Evolutionary conservation across 768 basidiomycete genomes (phyloP), one percentile per base, ranked within the genome.

Genomic region (Rhizopogon rudus): DNA sequence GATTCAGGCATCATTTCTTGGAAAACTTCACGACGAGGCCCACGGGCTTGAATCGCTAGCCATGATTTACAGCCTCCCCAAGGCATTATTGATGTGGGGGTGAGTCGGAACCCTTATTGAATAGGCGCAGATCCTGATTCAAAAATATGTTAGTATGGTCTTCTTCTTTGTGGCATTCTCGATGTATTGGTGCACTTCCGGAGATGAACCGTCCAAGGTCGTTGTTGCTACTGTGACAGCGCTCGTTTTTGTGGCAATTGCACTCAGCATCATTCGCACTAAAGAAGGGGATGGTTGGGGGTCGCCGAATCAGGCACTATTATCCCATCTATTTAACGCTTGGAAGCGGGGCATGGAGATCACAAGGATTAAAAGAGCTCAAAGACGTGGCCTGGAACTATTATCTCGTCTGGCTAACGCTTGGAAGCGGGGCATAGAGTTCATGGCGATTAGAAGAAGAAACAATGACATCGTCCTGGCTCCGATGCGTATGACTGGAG

Each of bases 51-150:
- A 83, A 60, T 75, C 65, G 0, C 71, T 83, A 3, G 79, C 81
- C n/a, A 69, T 83, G 14, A 60, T 81, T 54, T 82, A 81, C 56
- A 77, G 78, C 54, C 59, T 84, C 12, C 82, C 83, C 0, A 79
- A 80, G 53, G 78, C 80, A 1, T 65, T 83, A 17, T 69, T 84
- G 40, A 77, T 84, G 71, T 84, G 82, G 82, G 77, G 75, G 82
- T 82, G 60, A 66, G 81, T 74, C 12, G 9, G 13, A 17, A 41
- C 41, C 9, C 4, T 12, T 3, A 20, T 9, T 3, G 10, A n/a
- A 41, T 41, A 41, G 17, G 41, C 17, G 4, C 16, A 33, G 10
- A 37, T 17, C 13, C 20, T 40, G 16, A 28, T 49, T 4, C 22
- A 25, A 7, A 25, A 7, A 44, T 13, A n/a, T 17, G 6, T 29